These are phyloP conservation scores for Microthlaspi erraticum DNA, from an alignment of 345 rosid genomes.

Conservation along the genomic window DNA sequence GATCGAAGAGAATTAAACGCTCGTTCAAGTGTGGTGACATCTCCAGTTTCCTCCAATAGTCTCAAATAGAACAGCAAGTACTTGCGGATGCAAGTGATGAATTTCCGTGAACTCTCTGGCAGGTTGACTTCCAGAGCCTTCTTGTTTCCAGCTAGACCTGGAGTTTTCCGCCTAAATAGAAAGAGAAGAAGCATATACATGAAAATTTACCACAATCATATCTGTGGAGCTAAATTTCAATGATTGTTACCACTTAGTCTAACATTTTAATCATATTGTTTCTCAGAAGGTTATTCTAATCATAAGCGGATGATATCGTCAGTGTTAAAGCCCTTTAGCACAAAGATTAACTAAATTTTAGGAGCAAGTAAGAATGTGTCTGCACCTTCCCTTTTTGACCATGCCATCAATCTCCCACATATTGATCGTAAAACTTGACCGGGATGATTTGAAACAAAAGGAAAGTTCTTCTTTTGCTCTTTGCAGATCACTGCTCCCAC, in stretches of 20 bases:
- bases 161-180: slow-evolving; percentile 77
- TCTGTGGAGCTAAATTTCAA: slow-evolving; percentile 13
- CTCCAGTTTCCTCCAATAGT: slow-evolving; percentile 89
- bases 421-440: slow-evolving; percentile 91
- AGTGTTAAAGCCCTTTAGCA: slow-evolving; percentile 2
- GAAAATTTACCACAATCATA: slow-evolving; percentile 26
- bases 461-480: slow-evolving; percentile 94
- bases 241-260: slow-evolving; percentile 22
- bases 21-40: slow-evolving; percentile 78
- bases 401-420: slow-evolving; percentile 99
- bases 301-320: slow-evolving; percentile 14
- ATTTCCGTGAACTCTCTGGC: slow-evolving; percentile 95
- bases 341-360: not conserved
- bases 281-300: slow-evolving; percentile 24
- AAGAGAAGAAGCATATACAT: slow-evolving; percentile 30
- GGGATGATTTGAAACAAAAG: slow-evolving; percentile 90
- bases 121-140: slow-evolving; percentile 88
- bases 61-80: slow-evolving; percentile 86
- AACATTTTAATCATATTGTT: slow-evolving; percentile 22
- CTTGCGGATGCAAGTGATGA: slow-evolving; percentile 93
- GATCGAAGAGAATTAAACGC: slow-evolving; percentile 81
- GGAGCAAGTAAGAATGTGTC: slow-evolving; percentile 30
- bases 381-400: slow-evolving; percentile 94
- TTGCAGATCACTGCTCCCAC: slow-evolving; percentile 74
- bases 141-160: slow-evolving; percentile 78